Conservation (phyloP, 371 early-diverging fungal species). For the Lichtheimia corymbifera region DNA sequence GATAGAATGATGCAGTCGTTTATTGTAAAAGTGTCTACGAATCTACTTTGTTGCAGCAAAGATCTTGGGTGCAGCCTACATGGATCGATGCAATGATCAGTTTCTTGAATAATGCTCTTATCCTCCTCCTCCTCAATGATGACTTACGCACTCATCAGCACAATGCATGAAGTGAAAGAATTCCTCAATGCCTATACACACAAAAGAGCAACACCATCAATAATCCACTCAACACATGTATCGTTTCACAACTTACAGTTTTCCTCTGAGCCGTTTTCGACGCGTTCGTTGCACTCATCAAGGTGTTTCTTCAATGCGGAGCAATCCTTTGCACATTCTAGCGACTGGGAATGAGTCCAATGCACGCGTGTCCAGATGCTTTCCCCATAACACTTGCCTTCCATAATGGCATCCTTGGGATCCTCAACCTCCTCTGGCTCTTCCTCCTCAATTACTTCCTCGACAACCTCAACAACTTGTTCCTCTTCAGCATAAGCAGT, state of each 20-base stretch:
- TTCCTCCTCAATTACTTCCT: slow-evolving; percentile 26
- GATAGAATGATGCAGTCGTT: neutral
- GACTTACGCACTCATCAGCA: slow-evolving; percentile 60
- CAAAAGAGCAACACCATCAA: neutral
- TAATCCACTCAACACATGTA: neutral
- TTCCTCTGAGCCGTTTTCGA: slow-evolving; percentile 55
- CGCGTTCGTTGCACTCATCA: slow-evolving; percentile 60
- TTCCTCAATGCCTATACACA: slow-evolving; percentile 52
- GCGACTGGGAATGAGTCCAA: neutral
- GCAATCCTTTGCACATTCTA: slow-evolving; percentile 52
- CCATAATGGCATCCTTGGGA: slow-evolving; percentile 49
- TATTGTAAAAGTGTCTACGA: neutral
- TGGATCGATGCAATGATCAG: neutral
- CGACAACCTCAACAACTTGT: slow-evolving; percentile 22
- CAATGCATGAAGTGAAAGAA: slow-evolving; percentile 65
- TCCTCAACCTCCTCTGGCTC: slow-evolving; percentile 30
- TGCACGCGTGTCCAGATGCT: neutral
- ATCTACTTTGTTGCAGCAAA: slow-evolving; percentile 45
- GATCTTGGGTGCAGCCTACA: slow-evolving; percentile 55
- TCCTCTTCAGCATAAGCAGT: slow-evolving; percentile 49
- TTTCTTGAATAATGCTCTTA: neutral
- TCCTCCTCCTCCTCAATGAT: neutral
- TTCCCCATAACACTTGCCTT: slow-evolving; percentile 29
- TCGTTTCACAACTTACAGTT: slow-evolving; percentile 38
- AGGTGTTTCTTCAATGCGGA: slow-evolving; percentile 52